Percentiles rank a stretch among this genome's conserved stretches.
These are phyloP conservation scores for Diatrype stigma DNA, from an alignment of 2,329 filamentous ascomycete genomes.

Conservation along the genomic window DNA sequence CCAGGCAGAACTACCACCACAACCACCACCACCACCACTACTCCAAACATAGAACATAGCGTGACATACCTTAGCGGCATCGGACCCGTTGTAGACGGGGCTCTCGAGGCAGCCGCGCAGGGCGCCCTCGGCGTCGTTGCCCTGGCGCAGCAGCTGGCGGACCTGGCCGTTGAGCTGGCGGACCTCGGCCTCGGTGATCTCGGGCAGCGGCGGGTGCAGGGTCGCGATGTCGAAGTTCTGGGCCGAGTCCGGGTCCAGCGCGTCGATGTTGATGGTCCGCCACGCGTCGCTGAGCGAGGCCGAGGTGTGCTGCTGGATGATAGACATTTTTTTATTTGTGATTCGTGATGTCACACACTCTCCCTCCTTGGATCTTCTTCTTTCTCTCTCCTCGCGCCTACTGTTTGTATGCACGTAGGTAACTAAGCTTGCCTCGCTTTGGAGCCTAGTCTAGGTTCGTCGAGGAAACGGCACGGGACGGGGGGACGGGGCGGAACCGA, in stretches of 20 bases:
- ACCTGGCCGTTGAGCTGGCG: slow-evolving; percentile 76
- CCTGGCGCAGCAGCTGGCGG: slow-evolving; percentile 79
- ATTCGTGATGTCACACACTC: no score
- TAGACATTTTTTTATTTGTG: slow-evolving; percentile 50
- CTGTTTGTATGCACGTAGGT: no score
- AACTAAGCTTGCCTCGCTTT: not conserved
- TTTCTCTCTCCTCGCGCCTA: not conserved
- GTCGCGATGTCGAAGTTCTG: slow-evolving; percentile 87
- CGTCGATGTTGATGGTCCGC: slow-evolving; percentile 94
- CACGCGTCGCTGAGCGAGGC: slow-evolving; percentile 60
- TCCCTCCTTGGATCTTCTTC: not conserved
- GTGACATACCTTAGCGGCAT: slow-evolving; percentile 52
- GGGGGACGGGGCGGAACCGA: no score
- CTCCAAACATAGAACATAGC: slow-evolving; percentile 1
- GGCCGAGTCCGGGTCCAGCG: slow-evolving; percentile 82
- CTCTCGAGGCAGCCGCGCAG: slow-evolving; percentile 79
- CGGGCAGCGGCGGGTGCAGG: slow-evolving; percentile 71
- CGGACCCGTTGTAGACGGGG: slow-evolving; percentile 67
- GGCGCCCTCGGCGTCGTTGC: slow-evolving; percentile 83
- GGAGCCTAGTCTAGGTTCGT: not conserved
- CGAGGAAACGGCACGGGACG: no score
- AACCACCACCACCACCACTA: no score
- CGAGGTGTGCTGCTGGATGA: slow-evolving; percentile 61
- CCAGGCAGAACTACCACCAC: no score
- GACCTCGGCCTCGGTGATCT: slow-evolving; percentile 72